These are phyloP conservation scores for Suhomyces panamericanus DNA, from an alignment of 1,139 yeast genomes.

Conservation along the genomic window DNA sequence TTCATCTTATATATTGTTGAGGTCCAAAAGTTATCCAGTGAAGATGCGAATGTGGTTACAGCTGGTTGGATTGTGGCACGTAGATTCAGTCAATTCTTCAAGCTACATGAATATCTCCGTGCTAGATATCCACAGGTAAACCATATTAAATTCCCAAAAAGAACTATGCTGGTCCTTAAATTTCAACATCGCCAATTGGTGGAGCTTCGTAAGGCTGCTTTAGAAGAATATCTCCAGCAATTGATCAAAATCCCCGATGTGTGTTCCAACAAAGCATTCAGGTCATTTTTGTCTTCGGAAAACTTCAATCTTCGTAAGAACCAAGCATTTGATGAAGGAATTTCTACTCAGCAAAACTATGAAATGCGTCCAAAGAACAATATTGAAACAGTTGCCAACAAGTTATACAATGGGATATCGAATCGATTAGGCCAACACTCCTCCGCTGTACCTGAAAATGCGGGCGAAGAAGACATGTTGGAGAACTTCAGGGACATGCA, in stretches of 20 bases:
- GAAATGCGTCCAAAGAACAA: conserved; percentile 14
- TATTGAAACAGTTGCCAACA: conserved; percentile 43
- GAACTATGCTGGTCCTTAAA: conserved; percentile 62
- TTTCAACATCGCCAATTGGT: conserved; percentile 61
- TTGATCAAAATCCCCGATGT: conserved; percentile 64
- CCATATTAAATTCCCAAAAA: conserved; percentile 59
- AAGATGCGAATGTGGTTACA: conserved; percentile 46
- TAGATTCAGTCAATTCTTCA: conserved; percentile 80
- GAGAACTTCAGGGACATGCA: conserved; percentile 45
- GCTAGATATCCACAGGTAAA: conserved; percentile 52
- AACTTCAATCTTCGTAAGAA: conserved; percentile 49
- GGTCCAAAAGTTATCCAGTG: conserved; percentile 56
- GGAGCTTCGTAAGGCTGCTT: conserved; percentile 61
- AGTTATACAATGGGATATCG: conserved; percentile 46
- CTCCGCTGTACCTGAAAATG: conserved; percentile 10
- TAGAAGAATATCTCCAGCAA: conserved; percentile 62
- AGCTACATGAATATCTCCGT: conserved; percentile 65
- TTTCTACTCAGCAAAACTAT: background rate
- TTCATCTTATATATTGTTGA: conserved; percentile 74
- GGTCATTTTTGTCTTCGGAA: conserved; percentile 77
- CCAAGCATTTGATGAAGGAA: conserved; percentile 30
- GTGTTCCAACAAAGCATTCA: conserved; percentile 69
- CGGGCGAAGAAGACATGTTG: conserved; percentile 24
- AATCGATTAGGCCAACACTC: conserved; percentile 22
- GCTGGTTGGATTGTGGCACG: conserved; percentile 92